These are phyloP conservation scores for Mortierella sp. DNA, from an alignment of 371 early-diverging fungal genomes.

Conservation along the genomic window DNA sequence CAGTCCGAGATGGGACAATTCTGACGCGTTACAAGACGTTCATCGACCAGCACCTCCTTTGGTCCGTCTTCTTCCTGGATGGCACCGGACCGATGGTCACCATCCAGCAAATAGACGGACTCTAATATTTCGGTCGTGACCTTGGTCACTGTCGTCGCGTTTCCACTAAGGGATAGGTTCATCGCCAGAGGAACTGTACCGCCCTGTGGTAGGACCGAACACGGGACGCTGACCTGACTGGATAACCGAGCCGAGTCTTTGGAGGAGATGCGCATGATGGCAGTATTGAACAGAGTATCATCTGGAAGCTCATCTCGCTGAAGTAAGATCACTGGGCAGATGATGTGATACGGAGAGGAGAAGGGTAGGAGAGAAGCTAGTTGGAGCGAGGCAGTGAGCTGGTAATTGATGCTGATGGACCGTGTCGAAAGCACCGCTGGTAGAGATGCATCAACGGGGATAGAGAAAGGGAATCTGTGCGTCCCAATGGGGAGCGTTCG, in stretches of 20 bases:
- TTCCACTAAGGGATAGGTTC: slow-evolving; percentile 27
- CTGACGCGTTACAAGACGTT: slow-evolving; percentile 41
- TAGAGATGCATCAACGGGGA: slow-evolving; percentile 12
- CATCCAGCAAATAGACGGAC: slow-evolving; percentile 8
- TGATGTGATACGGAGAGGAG: slow-evolving; percentile 7
- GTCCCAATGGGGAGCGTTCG: slow-evolving; percentile 22
- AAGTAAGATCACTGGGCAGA: slow-evolving; percentile 31
- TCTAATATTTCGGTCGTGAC: slow-evolving; percentile 39
- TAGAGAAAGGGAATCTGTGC: slow-evolving; percentile 45
- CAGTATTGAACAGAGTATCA: slow-evolving; percentile 28
- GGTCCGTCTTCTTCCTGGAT: not conserved
- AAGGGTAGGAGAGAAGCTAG: slow-evolving; percentile 27
- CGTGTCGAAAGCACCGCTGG: slow-evolving; percentile 33
- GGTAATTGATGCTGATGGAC: slow-evolving; percentile 31
- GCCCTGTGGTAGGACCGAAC: slow-evolving; percentile 34
- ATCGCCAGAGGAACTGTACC: slow-evolving; percentile 32
- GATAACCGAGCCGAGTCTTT: slow-evolving; percentile 17
- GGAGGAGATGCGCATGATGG: slow-evolving; percentile 9
- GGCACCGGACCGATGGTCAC: not conserved
- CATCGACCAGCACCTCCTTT: slow-evolving; percentile 14
- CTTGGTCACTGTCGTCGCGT: slow-evolving; percentile 29
- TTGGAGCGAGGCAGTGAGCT: slow-evolving; percentile 35
- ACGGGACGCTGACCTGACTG: slow-evolving; percentile 29
- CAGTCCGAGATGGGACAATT: slow-evolving; percentile 37
- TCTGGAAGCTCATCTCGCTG: slow-evolving; percentile 33